Percentiles rank a stretch among this genome's conserved stretches.
These are phyloP conservation scores for Neodidymelliopsis sp. DNA, from an alignment of 2,329 filamentous ascomycete species.

Conservation along the genomic window DNA sequence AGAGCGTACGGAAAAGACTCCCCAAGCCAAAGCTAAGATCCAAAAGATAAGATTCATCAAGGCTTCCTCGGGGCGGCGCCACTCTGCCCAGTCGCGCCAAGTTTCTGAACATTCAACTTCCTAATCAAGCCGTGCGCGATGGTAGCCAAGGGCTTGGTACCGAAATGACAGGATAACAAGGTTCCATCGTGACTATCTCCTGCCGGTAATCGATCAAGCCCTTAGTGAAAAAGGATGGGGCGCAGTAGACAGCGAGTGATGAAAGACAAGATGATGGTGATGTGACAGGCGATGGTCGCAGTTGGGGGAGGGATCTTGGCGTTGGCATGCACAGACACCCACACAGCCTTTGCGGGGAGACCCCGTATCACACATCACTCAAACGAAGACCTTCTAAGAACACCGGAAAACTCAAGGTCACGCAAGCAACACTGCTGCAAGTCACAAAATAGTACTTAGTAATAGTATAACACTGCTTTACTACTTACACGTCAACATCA, in stretches of 20 bases:
- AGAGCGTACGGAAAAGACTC: conserved; percentile 29
- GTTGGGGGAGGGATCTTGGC: background rate
- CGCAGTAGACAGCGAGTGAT: conserved; percentile 1
- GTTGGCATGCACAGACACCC: conserved; percentile 1
- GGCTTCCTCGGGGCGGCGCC: conserved; percentile 18
- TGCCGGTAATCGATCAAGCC: conserved; percentile 18
- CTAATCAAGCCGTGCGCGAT: conserved; percentile 15
- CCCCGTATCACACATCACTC: background rate
- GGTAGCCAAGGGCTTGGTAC: conserved; percentile 31
- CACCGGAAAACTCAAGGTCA: no score
- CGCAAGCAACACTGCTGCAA: no score
- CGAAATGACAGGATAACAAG: conserved; percentile 21
- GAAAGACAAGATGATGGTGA: background rate
- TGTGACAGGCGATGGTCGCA: background rate
- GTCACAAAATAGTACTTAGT: no score
- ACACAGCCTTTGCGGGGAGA: conserved; percentile 9
- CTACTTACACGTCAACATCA: background rate
- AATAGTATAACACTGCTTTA: no score
- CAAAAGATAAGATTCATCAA: conserved; percentile 28
- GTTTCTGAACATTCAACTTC: conserved; percentile 17
- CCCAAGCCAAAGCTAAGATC: conserved; percentile 31
- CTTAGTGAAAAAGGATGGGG: conserved; percentile 10
- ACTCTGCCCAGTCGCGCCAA: conserved; percentile 24
- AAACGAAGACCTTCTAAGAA: no score
- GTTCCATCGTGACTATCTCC: conserved; percentile 19